Base-by-base conservation (phyloP, 164 flowering plant genomes). In the Hamamelis virginiana region DNA sequence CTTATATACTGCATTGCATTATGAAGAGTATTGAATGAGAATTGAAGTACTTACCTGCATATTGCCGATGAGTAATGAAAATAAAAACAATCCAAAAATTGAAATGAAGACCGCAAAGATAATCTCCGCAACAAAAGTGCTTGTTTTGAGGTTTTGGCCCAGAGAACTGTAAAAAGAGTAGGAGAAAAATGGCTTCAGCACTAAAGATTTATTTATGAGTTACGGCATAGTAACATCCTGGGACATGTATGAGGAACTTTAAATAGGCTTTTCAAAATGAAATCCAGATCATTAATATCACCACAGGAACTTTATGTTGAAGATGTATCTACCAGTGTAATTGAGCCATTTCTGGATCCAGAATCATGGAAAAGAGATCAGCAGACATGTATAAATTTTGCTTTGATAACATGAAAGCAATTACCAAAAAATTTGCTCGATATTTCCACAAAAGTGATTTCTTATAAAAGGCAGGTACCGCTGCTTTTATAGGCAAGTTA, bases 61-160 rank as follows among this genome's bases (percentile, higher is more conserved):
- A 59, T 73, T 77, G 23, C 72, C 77, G n/a, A 77, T 74, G 8
- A 77, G 67, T 16, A 58, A 59, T 13, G 69, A 22, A 50, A 70
- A 70, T n/a, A 77, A 41, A 6, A 77, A 19, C 56, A 73, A 55
- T 26, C 80, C 74, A 18, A 44, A 22, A 21, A 73, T 62, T 8
- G 74, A 47, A 50, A 73, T 73, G 3, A 43, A 48, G 18, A 73
- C 28, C 1, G 72, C 74, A 67, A 73, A 73, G 60, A 45, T 14
- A 16, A 19, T 69, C 65, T 76, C 76, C 67, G 43, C 62, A 1
- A 59, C 38, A 61, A 27, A 52, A 16, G 60, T 47, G 33, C 77
- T 77, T n/a, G 74, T 66, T 28, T 65, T 10, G 21, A 77, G 74
- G 62, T 70, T 69, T 52, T 69, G 74, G 50, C 80, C 76, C 1